phyloP scores from a whole-genome alignment of 2,329 filamentous ascomycete genomes.

The Neofusicoccum ribis region DNA sequence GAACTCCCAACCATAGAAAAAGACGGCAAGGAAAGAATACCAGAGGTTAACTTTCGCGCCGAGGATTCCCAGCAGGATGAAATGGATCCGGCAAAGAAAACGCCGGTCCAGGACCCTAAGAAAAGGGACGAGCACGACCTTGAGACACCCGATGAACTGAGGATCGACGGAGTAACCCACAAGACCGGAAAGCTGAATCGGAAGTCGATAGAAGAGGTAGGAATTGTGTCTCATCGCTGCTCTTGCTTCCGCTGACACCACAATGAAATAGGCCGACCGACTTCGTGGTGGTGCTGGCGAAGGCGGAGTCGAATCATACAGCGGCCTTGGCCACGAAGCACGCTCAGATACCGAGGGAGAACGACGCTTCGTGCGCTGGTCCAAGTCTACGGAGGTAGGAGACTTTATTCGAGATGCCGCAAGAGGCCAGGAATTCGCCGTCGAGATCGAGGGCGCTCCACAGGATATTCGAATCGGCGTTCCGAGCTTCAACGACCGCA shows the following conservation, averaged over 20 bases:
- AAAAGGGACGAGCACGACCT: slow-evolving; percentile 37
- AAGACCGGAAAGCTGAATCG: slow-evolving; percentile 44
- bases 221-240: background rate
- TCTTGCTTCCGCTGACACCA: slow-evolving; percentile 24
- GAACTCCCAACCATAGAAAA: slow-evolving; percentile 71
- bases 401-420: slow-evolving; percentile 93
- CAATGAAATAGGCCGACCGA: slow-evolving; percentile 33
- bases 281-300: slow-evolving; percentile 53
- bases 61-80: slow-evolving; percentile 69
- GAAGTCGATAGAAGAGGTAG: slow-evolving; percentile 19
- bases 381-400: slow-evolving; percentile 82
- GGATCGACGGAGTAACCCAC: slow-evolving; percentile 52
- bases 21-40: slow-evolving; percentile 67
- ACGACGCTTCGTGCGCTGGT: slow-evolving; percentile 81
- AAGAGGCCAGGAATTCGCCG: slow-evolving; percentile 77
- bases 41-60: slow-evolving; percentile 76
- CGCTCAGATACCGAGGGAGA: slow-evolving; percentile 43
- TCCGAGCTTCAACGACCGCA: slow-evolving; percentile 86
- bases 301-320: slow-evolving; percentile 69
- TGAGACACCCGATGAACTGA: slow-evolving; percentile 50
- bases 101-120: slow-evolving; percentile 31
- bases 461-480: slow-evolving; percentile 75
- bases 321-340: slow-evolving; percentile 66
- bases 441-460: slow-evolving; percentile 73
- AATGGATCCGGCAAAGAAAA: slow-evolving; percentile 31